phyloP scores from a whole-genome alignment of 2,329 filamentous ascomycete genomes.

The Diaporthe eres region DNA sequence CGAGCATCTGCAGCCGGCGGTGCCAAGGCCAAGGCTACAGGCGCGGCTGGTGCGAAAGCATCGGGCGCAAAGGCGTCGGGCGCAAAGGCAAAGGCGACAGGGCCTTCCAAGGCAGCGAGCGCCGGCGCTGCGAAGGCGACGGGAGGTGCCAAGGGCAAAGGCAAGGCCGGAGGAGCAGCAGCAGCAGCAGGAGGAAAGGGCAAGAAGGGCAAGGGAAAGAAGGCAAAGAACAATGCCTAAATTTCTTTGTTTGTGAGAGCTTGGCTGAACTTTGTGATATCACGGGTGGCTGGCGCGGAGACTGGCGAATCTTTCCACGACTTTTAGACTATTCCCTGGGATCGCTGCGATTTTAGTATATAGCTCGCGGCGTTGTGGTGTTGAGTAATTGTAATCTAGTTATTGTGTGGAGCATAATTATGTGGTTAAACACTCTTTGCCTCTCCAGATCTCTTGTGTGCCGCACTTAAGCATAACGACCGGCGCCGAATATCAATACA shows the following conservation, averaged over 20 bases:
- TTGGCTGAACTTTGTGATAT: neutral
- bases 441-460: neutral
- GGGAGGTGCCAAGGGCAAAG: constrained; percentile 1
- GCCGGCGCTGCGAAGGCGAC: neutral
- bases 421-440: neutral
- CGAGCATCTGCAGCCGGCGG: neutral
- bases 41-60: neutral
- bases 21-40: neutral
- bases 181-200: neutral
- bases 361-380: neutral
- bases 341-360: neutral
- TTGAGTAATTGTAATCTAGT: neutral
- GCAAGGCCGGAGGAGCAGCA: neutral
- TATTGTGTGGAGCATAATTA: neutral
- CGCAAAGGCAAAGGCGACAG: neutral
- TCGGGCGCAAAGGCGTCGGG: constrained; percentile 6
- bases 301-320: neutral
- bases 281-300: neutral
- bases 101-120: neutral
- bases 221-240: constrained; percentile 1
- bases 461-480: neutral
- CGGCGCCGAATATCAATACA: no score
- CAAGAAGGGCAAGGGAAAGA: constrained; percentile 3
- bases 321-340: constrained; percentile 8
- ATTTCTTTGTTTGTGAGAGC: neutral